Evolutionary conservation across 208 protist genomes (phyloP).

Genomic region (Trypanosoma congolense): DNA sequence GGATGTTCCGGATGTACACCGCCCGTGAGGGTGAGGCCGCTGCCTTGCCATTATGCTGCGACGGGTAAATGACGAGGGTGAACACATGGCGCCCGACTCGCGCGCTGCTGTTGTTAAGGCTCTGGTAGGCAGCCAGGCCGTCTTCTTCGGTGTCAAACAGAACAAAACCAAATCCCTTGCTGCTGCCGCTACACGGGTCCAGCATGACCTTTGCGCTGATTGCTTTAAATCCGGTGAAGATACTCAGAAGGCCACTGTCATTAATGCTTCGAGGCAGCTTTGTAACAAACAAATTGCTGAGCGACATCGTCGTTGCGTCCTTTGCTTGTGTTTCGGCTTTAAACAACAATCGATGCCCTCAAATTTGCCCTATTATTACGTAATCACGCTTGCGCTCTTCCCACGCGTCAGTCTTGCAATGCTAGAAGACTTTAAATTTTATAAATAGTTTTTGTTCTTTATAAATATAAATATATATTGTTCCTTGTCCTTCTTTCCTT

Average conservation of each 20-base stretch:
- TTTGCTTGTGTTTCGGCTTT: no score
- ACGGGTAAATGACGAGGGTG: constrained; percentile 78
- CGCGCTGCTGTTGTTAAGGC: constrained; percentile 64
- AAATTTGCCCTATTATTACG: no score
- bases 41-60: constrained; percentile 75
- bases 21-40: constrained; percentile 49
- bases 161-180: constrained; percentile 95
- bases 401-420: background rate
- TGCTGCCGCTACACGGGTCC: constrained; percentile 85
- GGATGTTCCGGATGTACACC: constrained; percentile 85
- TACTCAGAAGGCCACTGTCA: constrained; percentile 72
- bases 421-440: background rate
- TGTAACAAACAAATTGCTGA: constrained; percentile 96
- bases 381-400: no score
- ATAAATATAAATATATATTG: no score
- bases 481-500: background rate
- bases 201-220: constrained; percentile 88
- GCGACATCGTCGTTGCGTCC: constrained; percentile 29
- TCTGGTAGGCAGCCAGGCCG: constrained; percentile 70
- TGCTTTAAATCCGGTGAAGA: constrained; percentile 81
- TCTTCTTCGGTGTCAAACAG: constrained; percentile 89
- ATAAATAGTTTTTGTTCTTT: background rate
- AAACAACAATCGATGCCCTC: no score
- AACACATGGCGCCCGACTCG: constrained; percentile 58
- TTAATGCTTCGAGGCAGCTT: constrained; percentile 87